Evolutionary conservation across 2,329 filamentous ascomycete species (phyloP).

Genomic region (Lachnellula cervina): DNA sequence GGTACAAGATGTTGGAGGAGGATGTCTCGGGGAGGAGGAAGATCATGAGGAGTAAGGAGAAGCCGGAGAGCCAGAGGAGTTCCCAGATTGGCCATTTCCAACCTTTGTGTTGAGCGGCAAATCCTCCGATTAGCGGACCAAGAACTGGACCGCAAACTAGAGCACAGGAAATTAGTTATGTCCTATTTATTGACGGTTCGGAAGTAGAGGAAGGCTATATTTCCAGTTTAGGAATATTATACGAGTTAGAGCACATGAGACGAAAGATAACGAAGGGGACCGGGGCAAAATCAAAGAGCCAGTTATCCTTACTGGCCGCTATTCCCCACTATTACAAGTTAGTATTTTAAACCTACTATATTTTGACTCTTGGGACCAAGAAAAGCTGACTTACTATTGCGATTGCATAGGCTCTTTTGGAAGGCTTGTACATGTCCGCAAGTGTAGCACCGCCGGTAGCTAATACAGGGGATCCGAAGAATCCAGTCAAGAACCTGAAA

Average conservation of each 20-base stretch:
- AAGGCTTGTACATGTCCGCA: conserved; percentile 44
- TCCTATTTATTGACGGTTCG: too few species aligned
- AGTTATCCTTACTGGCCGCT: too few species aligned
- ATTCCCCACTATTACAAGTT: too few species aligned
- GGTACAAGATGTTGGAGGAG: conserved; percentile 52
- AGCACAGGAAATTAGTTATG: too few species aligned
- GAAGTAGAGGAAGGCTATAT: too few species aligned
- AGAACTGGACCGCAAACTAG: conserved; percentile 44
- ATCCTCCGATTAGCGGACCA: conserved; percentile 57
- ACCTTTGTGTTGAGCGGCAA: conserved; percentile 47
- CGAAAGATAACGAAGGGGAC: conserved; percentile 27
- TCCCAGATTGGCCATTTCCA: conserved; percentile 58
- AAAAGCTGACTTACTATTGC: conserved; percentile 31
- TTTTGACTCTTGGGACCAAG: too few species aligned
- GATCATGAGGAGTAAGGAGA: conserved; percentile 53
- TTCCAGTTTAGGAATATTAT: too few species aligned
- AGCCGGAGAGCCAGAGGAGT: conserved; percentile 55
- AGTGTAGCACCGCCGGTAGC: conserved; percentile 52
- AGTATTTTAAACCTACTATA: too few species aligned
- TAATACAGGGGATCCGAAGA: conserved; percentile 58
- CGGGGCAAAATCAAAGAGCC: too few species aligned
- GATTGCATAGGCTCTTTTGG: conserved; percentile 53
- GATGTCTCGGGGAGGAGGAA: conserved; percentile 60
- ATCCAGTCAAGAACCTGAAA: conserved; percentile 58
- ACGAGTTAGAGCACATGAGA: too few species aligned